Evolutionary conservation across 2,329 filamentous ascomycete genomes (phyloP), one percentile per base, ranked within the genome.

Genomic region (Fonsecaea multimorphosa): DNA sequence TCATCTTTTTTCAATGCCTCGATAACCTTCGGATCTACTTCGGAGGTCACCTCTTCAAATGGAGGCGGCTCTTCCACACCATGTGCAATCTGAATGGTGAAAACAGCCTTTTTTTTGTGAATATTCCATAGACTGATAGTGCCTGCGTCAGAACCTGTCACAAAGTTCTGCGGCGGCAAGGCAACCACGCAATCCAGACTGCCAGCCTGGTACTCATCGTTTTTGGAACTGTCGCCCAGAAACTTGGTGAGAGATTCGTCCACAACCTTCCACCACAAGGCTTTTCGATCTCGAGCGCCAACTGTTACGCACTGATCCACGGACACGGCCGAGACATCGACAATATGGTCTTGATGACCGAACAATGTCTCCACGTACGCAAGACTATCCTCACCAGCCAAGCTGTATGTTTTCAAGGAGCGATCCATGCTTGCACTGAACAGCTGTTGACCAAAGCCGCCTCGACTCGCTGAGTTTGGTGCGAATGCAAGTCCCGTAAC

Each of bases 191-290:
- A 89, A 78, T 99, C 95, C 78, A 97, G 93, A 75, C 90, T 96
- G 62, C 93, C 94, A 77, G 97, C 88, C 51, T 85, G 81, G 68
- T 88, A 87, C 9, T 79, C 73, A 16, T 82, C 81, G 16, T 81
- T 78, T 55, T 76, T 82, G 49, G 76, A 80, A 53, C 76, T 79
- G 68, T 93, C 92, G 64, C 93, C 94, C 55, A 94, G 89, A 79
- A 98, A 99, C 1, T 98, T 93, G 6, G 99, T 86, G 76, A 99
- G 95, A 1, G 91, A 92, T 80, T 99, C 94, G 73, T 99, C 95
- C 3, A 92, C 88, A 1, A 99, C 93, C 78, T 97, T 97, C 95
- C 95, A 99, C 72, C 97, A 80, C 65, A 95, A 86, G 44, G 94
- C 95, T 1, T 93, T 97, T 64, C 94, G 89, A 77, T 99, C 95